phyloP scores from a whole-genome alignment of 73 alveolate species.

The Tetrahymena elliotti region DNA sequence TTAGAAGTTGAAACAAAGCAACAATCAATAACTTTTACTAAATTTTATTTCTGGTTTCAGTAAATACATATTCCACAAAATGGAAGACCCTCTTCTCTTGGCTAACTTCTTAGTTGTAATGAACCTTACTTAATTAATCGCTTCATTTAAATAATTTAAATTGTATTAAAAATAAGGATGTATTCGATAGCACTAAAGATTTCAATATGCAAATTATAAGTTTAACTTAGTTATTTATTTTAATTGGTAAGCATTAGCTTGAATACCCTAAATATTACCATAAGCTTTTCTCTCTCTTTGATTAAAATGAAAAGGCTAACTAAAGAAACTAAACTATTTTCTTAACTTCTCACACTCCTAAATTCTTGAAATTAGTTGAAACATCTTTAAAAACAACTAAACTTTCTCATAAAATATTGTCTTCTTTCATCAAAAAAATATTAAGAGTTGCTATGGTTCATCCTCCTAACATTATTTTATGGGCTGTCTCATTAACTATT shows the following conservation, averaged over 20 bases:
- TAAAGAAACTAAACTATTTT: neutral
- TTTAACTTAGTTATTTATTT: neutral
- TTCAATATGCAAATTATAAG: neutral
- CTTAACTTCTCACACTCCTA: neutral
- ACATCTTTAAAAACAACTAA: neutral
- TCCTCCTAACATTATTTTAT: neutral
- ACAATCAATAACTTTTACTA: neutral
- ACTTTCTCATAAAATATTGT: neutral
- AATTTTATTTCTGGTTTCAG: neutral
- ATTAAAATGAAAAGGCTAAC: neutral
- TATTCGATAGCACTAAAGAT: neutral
- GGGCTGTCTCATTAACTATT: neutral
- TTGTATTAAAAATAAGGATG: neutral
- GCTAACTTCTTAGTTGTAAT: neutral
- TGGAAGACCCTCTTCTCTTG: neutral
- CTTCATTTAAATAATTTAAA: neutral
- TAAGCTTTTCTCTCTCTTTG: neutral
- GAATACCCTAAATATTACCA: neutral
- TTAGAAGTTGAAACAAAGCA: neutral
- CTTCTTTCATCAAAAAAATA: neutral
- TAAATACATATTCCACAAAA: neutral
- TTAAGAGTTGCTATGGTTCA: neutral
- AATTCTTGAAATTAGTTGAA: neutral
- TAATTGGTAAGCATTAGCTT: neutral
- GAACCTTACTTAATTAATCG: neutral